Base-by-base conservation (phyloP, 2,329 filamentous ascomycete genomes). In the Fusarium austroafricanum region DNA sequence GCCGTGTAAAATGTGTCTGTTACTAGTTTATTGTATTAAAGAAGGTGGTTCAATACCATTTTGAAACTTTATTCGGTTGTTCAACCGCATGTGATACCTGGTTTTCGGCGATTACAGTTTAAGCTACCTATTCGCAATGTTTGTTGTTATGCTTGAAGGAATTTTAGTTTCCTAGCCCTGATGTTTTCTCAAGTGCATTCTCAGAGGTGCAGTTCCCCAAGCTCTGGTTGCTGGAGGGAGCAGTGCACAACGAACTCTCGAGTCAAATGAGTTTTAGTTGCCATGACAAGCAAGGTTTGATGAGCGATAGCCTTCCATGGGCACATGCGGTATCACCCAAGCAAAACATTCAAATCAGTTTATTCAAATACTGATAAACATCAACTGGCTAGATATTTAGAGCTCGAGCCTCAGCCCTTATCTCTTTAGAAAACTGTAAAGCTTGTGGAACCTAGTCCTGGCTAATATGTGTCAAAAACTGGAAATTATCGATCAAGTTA, bases 301-400 rank as follows among this genome's bases (percentile, higher is more conserved):
- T 12, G 37, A 18, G n/a, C 15, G 2, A 23, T 10, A 15, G 5
- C 11, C 10, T 20, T 29, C 20, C 10, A 15, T 17, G 29, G 10
- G 10, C 9, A 54, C 14, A 35, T n/a, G 28, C 17, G 11, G 11
- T 21, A 33, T 31, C 33, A 5, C 5, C 26, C 23, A 12, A 5
- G 10, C 1, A 12, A 49, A n/a, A 3, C 7, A 12, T 15, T 28
- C 12, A 17, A 38, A 44, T 60, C 82, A 18, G 86, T 85, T 73
- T 37, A 57, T 51, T 3, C 14, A 29, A 7, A 28, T 10, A n/a
- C 15, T n/a, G 28, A 31, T 10, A 35, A 51, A 35, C 7, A 44
- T 42, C 26, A 14, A 39, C 33, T 38, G 44, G 28, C n/a, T 15
- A 50, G 39, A 31, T 28, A 17, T 12, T 28, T 28, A 18, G 40